Conservation (phyloP, 2,329 filamentous ascomycete genomes). For the Aspergillaceae sp. region DNA sequence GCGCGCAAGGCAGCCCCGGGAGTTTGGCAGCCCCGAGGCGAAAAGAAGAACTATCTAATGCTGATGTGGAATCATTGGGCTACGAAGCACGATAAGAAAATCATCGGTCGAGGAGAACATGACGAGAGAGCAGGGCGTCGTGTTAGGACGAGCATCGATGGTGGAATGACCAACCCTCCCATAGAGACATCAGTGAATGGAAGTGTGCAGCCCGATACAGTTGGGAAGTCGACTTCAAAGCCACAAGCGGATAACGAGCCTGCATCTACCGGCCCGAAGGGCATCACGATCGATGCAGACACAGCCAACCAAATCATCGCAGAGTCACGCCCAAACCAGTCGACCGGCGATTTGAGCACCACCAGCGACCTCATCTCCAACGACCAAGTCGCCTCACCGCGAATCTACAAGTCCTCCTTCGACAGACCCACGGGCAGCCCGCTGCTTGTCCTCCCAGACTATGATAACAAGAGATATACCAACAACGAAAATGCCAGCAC, state of each 20-base stretch:
- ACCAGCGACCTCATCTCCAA: background rate
- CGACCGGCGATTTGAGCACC: background rate
- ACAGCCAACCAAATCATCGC: background rate
- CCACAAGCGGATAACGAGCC: background rate
- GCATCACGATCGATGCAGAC: background rate
- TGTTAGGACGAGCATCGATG: constrained; percentile 19
- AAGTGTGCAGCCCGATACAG: too few species aligned
- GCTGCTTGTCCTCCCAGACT: constrained; percentile 21
- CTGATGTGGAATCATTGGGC: constrained; percentile 82
- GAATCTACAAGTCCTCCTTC: constrained; percentile 2
- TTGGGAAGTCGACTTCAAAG: too few species aligned
- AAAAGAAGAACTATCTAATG: constrained; percentile 61
- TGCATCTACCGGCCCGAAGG: background rate
- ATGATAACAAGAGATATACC: constrained; percentile 17
- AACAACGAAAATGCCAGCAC: constrained; percentile 27
- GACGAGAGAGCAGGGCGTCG: constrained; percentile 14
- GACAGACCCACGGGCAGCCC: constrained; percentile 13
- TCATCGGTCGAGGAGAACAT: constrained; percentile 40
- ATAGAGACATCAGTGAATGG: constrained; percentile 4
- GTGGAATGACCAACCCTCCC: constrained; percentile 17
- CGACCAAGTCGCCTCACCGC: background rate
- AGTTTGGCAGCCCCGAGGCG: constrained; percentile 18
- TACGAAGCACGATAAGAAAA: constrained; percentile 75
- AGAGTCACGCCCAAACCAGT: background rate
- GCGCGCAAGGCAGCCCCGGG: constrained; percentile 48